Evolutionary conservation across 192 early-diverging fungal genomes (phyloP).

Genomic region (Oehlia diaphana): DNA sequence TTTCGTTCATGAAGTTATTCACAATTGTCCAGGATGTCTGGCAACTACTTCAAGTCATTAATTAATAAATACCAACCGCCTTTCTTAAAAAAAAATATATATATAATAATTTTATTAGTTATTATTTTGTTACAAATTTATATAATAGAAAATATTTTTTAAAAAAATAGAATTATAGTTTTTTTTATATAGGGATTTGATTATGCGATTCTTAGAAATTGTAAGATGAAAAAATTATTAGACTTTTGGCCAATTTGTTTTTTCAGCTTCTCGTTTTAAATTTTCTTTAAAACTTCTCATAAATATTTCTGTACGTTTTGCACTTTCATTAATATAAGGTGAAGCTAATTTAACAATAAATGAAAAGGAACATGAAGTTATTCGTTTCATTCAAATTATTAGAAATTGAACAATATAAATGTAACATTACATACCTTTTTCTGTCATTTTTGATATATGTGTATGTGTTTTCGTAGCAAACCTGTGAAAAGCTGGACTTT

Average conservation of each 20-base stretch:
- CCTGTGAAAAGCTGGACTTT: slow-evolving; percentile 14
- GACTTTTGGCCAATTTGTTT: slow-evolving; percentile 6
- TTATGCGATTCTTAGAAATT: too few species aligned
- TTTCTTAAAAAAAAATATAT: too few species aligned
- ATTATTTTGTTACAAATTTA: too few species aligned
- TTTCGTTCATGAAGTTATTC: slow-evolving; percentile 89
- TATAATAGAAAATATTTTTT: too few species aligned
- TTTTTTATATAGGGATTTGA: too few species aligned
- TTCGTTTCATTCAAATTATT: neutral
- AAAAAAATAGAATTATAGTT: too few species aligned
- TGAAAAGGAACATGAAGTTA: neutral
- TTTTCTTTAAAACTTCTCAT: slow-evolving; percentile 10
- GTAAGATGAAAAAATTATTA: neutral
- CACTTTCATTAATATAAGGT: slow-evolving; percentile 11
- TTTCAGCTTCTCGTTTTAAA: slow-evolving; percentile 14
- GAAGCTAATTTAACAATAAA: neutral
- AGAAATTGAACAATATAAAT: neutral
- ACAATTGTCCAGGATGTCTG: slow-evolving; percentile 83
- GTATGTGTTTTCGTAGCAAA: slow-evolving; percentile 9
- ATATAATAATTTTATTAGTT: too few species aligned
- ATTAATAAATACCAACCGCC: neutral
- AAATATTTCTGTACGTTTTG: slow-evolving; percentile 16
- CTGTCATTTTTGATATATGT: slow-evolving; percentile 8
- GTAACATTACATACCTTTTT: neutral
- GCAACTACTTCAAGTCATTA: slow-evolving; percentile 2